phyloP scores from a whole-genome alignment of 2,329 filamentous ascomycete genomes.

The Pseudogymnoascus destructans region DNA sequence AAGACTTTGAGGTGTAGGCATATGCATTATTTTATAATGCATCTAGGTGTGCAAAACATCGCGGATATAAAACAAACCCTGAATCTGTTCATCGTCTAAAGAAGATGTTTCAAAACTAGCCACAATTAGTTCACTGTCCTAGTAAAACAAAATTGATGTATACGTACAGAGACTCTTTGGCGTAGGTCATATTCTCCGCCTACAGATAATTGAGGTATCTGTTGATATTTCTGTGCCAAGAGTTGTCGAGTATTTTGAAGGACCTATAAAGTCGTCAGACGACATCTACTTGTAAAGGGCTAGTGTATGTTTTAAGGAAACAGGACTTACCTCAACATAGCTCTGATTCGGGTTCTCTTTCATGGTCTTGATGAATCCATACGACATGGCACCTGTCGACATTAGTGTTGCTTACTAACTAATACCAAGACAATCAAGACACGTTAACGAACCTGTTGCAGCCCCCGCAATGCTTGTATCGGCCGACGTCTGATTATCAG shows the following conservation, averaged over 20 bases:
- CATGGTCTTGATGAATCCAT: slow-evolving; percentile 27
- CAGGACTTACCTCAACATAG: slow-evolving; percentile 24
- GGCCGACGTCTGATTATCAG: slow-evolving; percentile 30
- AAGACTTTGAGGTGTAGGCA: neutral
- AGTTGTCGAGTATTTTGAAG: slow-evolving; percentile 23
- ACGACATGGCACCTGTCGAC: slow-evolving; percentile 29
- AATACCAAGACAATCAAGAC: neutral
- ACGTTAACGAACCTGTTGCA: slow-evolving; percentile 13
- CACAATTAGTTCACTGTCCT: neutral
- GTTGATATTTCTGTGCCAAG: slow-evolving; percentile 14
- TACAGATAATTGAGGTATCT: slow-evolving; percentile 25
- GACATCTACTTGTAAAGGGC: neutral
- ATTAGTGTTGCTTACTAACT: neutral
- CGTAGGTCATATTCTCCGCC: slow-evolving; percentile 23
- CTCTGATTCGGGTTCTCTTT: slow-evolving; percentile 25
- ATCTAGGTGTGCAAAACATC: too few species aligned
- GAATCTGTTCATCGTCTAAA: neutral
- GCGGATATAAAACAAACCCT: neutral
- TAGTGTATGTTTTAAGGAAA: neutral
- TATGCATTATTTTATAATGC: too few species aligned
- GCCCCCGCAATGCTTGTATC: slow-evolving; percentile 28
- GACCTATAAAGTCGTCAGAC: slow-evolving; percentile 12
- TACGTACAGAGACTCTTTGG: slow-evolving; percentile 19
- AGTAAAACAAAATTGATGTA: neutral
- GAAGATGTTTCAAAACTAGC: neutral